phyloP scores from a whole-genome alignment of 495 filamentous ascomycete species.

The Lasiosphaeris hirsuta region DNA sequence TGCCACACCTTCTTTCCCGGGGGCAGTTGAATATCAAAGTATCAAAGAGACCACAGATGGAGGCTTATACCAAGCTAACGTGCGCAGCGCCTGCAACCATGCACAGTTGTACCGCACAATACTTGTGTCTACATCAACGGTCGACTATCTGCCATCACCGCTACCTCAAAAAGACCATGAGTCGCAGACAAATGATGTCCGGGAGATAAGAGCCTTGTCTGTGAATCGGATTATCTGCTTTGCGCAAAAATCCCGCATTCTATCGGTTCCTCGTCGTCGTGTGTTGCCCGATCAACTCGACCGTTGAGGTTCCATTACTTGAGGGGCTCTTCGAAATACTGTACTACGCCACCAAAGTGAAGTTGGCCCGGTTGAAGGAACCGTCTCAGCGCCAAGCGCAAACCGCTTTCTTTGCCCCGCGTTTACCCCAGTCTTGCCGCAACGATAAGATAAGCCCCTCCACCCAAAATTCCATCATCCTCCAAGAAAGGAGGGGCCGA shows the following conservation, averaged over 20 bases:
- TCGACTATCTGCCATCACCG: neutral
- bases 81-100: slow-evolving; percentile 9
- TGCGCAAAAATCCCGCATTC: neutral
- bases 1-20: neutral
- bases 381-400: neutral
- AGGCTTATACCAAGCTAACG: slow-evolving; percentile 15
- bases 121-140: neutral
- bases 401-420: neutral
- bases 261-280: neutral
- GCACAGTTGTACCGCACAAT: neutral
- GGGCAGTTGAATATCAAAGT: neutral
- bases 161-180: neutral
- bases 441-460: slow-evolving; percentile 17
- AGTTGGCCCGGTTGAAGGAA: neutral
- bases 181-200: neutral
- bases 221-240: slow-evolving; percentile 1
- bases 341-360: neutral
- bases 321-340: neutral
- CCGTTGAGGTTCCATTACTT: neutral
- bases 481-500: neutral
- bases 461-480: slow-evolving; percentile 1
- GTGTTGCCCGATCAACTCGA: neutral
- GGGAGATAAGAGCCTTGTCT: slow-evolving; percentile 3
- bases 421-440: neutral
- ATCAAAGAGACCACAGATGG: neutral